Evolutionary conservation across 495 filamentous ascomycete genomes (phyloP).

Genomic region (Penicilliopsis zonata): DNA sequence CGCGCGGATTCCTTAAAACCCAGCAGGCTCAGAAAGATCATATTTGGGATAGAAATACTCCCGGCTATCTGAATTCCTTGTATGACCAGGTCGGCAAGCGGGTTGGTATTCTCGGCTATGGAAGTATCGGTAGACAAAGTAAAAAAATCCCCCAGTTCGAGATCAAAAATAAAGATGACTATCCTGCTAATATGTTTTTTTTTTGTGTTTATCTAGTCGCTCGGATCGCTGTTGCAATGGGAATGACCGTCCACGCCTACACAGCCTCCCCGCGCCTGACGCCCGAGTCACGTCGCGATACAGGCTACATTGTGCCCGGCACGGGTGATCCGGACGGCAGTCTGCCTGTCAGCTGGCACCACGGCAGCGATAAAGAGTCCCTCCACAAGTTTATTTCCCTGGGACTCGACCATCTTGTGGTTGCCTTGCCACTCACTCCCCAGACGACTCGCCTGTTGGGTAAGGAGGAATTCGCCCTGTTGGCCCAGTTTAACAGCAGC

Average conservation of each 20-base stretch:
- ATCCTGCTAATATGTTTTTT: neutral
- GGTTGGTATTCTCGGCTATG: conserved; percentile 74
- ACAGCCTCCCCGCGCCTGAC: conserved; percentile 51
- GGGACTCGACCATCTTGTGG: conserved; percentile 64
- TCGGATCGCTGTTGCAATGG: conserved; percentile 55
- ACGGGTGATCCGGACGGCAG: conserved; percentile 67
- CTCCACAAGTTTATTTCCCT: conserved; percentile 55
- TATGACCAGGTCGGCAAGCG: conserved; percentile 42
- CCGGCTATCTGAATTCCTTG: conserved; percentile 10
- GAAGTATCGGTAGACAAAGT: conserved; percentile 68
- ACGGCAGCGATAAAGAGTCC: conserved; percentile 45
- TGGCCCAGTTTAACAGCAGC: conserved; percentile 33
- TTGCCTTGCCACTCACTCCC: conserved; percentile 61
- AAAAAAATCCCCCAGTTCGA: conserved; percentile 1
- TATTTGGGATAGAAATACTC: conserved; percentile 20
- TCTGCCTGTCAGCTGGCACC: conserved; percentile 63
- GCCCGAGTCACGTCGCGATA: conserved; percentile 45
- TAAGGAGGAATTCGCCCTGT: conserved; percentile 51
- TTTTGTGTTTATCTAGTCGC: conserved; percentile 29
- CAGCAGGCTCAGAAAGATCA: conserved; percentile 34
- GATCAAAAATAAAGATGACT: neutral
- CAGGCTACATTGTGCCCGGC: conserved; percentile 58
- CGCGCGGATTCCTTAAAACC: conserved; percentile 35
- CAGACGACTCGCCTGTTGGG: conserved; percentile 52
- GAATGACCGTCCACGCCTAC: conserved; percentile 74